These are phyloP conservation scores for Ceratobasidium sp. DNA, from an alignment of 1,284 basidiomycete genomes.

Conservation along the genomic window DNA sequence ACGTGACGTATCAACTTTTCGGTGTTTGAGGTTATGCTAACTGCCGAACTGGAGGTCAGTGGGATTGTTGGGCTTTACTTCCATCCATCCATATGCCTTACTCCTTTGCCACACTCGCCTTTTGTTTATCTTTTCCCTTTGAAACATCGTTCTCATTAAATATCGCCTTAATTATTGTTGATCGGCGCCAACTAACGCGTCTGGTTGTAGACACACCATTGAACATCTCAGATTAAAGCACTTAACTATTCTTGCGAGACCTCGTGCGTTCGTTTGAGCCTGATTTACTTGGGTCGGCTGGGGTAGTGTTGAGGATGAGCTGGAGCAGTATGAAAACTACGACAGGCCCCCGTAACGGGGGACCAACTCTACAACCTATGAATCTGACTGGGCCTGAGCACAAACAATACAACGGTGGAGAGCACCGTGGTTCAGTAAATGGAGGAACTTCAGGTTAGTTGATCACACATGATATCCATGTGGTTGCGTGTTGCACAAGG, in stretches of 20 bases:
- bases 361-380: neutral
- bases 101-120: neutral
- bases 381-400: conserved; percentile 4
- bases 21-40: conserved; percentile 42
- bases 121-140: neutral
- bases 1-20: conserved; percentile 40
- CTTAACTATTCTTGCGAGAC: conserved; percentile 12
- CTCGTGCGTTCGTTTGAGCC: neutral
- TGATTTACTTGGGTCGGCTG: neutral
- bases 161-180: neutral
- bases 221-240: conserved; percentile 15
- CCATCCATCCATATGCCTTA: conserved; percentile 12
- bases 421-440: neutral
- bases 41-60: conserved; percentile 42
- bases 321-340: conserved; percentile 36
- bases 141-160: conserved; percentile 11
- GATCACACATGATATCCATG: neutral
- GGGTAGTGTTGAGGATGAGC: conserved; percentile 27
- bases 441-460: conserved; percentile 29
- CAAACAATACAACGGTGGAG: neutral
- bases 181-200: conserved; percentile 36
- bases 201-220: conserved; percentile 35
- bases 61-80: conserved; percentile 34
- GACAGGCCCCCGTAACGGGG: neutral
- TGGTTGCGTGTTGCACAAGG: neutral